Evolutionary conservation across 2,329 filamentous ascomycete species (phyloP).

Genomic region (Aureobasidium sp.): DNA sequence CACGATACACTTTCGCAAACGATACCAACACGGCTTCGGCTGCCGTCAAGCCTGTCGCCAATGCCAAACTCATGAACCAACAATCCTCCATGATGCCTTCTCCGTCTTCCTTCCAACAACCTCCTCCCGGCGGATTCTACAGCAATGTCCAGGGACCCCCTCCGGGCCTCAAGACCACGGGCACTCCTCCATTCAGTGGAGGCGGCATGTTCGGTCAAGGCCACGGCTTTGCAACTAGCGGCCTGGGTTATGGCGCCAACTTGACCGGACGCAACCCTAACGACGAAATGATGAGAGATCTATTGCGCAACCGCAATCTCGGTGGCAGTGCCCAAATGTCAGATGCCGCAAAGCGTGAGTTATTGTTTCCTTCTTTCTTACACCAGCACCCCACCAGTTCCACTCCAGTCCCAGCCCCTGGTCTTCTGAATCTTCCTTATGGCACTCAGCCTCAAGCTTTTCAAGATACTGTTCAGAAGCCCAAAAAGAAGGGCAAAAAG

Average conservation of each 20-base stretch:
- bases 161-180: slow-evolving; percentile 88
- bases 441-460: slow-evolving; percentile 34
- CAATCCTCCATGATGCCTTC: slow-evolving; percentile 78
- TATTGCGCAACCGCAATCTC: slow-evolving; percentile 58
- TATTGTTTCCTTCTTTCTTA: slow-evolving; percentile 86
- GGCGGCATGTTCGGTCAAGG: slow-evolving; percentile 84
- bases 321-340: slow-evolving; percentile 56
- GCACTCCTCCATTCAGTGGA: slow-evolving; percentile 76
- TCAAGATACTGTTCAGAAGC: slow-evolving; percentile 46
- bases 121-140: slow-evolving; percentile 60
- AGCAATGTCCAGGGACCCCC: slow-evolving; percentile 86
- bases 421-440: slow-evolving; percentile 87
- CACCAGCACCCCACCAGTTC: slow-evolving; percentile 80
- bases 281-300: slow-evolving; percentile 71
- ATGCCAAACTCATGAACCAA: slow-evolving; percentile 74
- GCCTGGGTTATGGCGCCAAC: slow-evolving; percentile 53
- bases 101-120: slow-evolving; percentile 44
- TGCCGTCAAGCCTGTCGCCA: slow-evolving; percentile 68
- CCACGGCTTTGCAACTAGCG: slow-evolving; percentile 68
- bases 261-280: slow-evolving; percentile 60
- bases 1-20: slow-evolving; percentile 80
- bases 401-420: slow-evolving; percentile 80
- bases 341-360: slow-evolving; percentile 97
- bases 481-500: slow-evolving; percentile 99
- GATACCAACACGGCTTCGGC: slow-evolving; percentile 56